Base-by-base conservation (phyloP, 768 basidiomycete genomes). In the Lactarius sanguifluus region DNA sequence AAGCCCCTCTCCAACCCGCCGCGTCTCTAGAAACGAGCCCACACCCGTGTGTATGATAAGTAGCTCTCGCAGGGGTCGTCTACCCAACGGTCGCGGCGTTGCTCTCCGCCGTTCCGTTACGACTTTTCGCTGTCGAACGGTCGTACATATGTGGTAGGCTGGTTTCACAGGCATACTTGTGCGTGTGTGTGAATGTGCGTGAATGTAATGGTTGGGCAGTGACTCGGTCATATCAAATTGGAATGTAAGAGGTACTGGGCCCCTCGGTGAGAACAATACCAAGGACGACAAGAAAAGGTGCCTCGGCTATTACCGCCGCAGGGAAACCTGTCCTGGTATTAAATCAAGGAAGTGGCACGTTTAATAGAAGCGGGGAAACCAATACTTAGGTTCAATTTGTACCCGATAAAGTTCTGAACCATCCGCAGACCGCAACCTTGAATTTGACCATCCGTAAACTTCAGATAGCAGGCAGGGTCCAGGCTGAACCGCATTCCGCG, bases 331-430 rank as follows among this genome's bases (percentile, higher is more conserved):
- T 59, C 50, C 52, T 59, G 25, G 43, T n/a, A 43, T 52, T 43
- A 66, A 66, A 66, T 66, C 65, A 62, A 36, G 56, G 15, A 66
- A 59, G 36, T 66, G 61, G 47, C 65, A 62, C 65, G 41, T 66
- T 56, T 32, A 32, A 56, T 66, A 59, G 52, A 43, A 66, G 23
- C 18, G 34, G 50, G 41, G 36, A 54, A 47, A 59, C 25, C 25
- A 5, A 52, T 52, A 52, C 50, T 61, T 62, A 62, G 65, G 61
- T 66, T 66, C 47, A 62, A 62, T 62, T 43, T 66, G 57, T 62
- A 36, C 57, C 61, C 61, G 57, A 66, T 66, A 57, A 54, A 62
- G 65, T 43, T 58, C 28, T 52, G 23, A 34, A 25, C 36, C 13
- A 23, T 57, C 45, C 43, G 43, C 55, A 59, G 9, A 30, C 36